Base-by-base conservation (phyloP, 2,329 filamentous ascomycete species). In the Sordariomycetes sp. region DNA sequence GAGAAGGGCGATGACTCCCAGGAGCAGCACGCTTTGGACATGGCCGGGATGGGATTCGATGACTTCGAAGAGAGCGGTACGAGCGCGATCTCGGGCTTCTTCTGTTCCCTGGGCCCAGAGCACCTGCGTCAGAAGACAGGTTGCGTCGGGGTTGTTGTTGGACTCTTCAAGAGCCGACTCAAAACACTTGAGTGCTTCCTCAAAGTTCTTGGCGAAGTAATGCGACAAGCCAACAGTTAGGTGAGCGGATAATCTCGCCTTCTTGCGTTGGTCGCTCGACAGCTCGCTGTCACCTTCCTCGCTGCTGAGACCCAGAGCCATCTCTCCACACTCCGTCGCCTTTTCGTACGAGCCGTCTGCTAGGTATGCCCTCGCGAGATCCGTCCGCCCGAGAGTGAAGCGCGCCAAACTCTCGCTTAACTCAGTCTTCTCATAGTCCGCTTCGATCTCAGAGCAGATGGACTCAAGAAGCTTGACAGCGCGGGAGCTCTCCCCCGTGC, bases 41-140 rank as follows among this genome's bases (percentile, higher is more conserved):
- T 96, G 87, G 2, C 79, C 73, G 0, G 85, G 75, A 32, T 82
- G 63, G 33, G 66, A 70, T 46, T 88, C 85, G 10, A 94, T 79
- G 23, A 83, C 79, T 11, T 79, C 79, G 48, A 94, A 90, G 1
- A 98, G 69, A 42, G 85, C 75, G 34, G 83, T 78, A 4, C 86
- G 74, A 12, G 90, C 88, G 40, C 83, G 77, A 32, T 80, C 75
- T 30, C 81, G 76, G 36, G 88, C 83, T 1, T 79, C 70, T 6
- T 81, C 75, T 1, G 79, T 77, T 8, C 85, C 87, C 43, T 86
- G 86, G 0, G 88, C 88, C 90, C 92, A 98, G 1, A 96, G 70
- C 0, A 96, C 84, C 57, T 96, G 86, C 0, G 88, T 84, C 10
- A 96, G 68, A 10, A 95, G 68, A 49, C 88, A 95, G 1, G 87